Evolutionary conservation across 1,284 basidiomycete genomes (phyloP), one percentile per base, ranked within the genome.

Genomic region (Moesziomyces antarcticus): DNA sequence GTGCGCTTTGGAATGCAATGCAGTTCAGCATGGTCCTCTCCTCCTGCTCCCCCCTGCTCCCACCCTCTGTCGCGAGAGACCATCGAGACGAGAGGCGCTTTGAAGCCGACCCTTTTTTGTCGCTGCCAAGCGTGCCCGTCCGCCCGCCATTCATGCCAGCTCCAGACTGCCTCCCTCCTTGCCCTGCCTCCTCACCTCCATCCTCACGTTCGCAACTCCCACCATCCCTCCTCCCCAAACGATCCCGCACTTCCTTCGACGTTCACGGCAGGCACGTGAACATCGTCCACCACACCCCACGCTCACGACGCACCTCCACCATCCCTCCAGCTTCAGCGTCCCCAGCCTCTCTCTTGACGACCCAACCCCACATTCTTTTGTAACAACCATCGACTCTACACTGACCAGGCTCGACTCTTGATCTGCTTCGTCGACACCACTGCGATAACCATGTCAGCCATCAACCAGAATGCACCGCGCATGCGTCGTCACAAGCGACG

Each of bases 401-500:
- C 14, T 25, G 42, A 33, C 54, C 48, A 53, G 41, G 25, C 41
- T 54, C 40, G 25, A 33, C 27, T 45, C 47, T 50, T 18, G 33
- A 37, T 30, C 30, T 8, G 20, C 42, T 13, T 42, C 43, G 42
- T 47, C 56, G 18, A 27, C 43, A 10, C 11, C 16, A 14, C 41
- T 45, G 37, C 37, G 7, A 18, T 40, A 5, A 14, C 14, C 54
- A 68, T 64, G 60, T 64, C 61, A 6, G 22, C 43, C 1, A 49
- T 37, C 25, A 49, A 67, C 41, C 61, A 64, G 40, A 70, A 70
- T 49, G 44, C 60, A 40, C 69, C 61, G 35, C 65, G 65, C 8
- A 65, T 75, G 72, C 51, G 63, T 33, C 75, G 75, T 60, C 75
- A 77, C 59, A 73, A 68, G 60, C 71, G 71, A 55, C 71, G 71